phyloP scores from a whole-genome alignment of 2,329 filamentous ascomycete genomes.

The Penicillium janthinellum region DNA sequence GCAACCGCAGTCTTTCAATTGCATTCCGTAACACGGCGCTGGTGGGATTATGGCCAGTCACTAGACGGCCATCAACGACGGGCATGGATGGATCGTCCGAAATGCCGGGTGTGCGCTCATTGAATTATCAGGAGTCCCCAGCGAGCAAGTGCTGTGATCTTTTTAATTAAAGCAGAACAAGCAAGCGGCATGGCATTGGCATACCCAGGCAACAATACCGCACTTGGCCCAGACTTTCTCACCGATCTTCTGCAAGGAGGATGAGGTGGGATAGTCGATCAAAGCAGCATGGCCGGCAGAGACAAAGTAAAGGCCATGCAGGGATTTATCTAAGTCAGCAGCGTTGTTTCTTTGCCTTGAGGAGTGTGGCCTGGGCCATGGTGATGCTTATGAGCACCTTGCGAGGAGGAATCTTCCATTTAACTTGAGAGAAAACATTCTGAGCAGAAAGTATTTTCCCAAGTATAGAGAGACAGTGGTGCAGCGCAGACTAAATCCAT shows the following conservation, averaged over 20 bases:
- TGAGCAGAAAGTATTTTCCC: no score
- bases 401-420: no score
- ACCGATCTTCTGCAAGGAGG: conserved; percentile 45
- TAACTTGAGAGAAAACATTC: no score
- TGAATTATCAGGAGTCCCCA: conserved; percentile 2
- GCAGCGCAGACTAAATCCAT: no score
- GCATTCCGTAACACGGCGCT: conserved; percentile 43
- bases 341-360: no score
- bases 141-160: no score
- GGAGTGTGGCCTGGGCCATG: no score
- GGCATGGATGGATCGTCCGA: conserved; percentile 35
- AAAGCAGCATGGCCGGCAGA: conserved; percentile 43
- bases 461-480: no score
- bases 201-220: conserved; percentile 48
- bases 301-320: conserved; percentile 17
- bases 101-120: conserved; percentile 28
- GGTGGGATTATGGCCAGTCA: conserved; percentile 48
- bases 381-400: no score
- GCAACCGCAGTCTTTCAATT: no score
- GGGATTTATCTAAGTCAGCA: no score
- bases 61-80: conserved; percentile 43
- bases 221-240: conserved; percentile 44
- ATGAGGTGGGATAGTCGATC: conserved; percentile 51
- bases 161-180: conserved; percentile 17
- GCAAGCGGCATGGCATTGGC: conserved; percentile 45